These are phyloP conservation scores for Triangularia verruculosa DNA, from an alignment of 2,329 filamentous ascomycete genomes.

Conservation along the genomic window DNA sequence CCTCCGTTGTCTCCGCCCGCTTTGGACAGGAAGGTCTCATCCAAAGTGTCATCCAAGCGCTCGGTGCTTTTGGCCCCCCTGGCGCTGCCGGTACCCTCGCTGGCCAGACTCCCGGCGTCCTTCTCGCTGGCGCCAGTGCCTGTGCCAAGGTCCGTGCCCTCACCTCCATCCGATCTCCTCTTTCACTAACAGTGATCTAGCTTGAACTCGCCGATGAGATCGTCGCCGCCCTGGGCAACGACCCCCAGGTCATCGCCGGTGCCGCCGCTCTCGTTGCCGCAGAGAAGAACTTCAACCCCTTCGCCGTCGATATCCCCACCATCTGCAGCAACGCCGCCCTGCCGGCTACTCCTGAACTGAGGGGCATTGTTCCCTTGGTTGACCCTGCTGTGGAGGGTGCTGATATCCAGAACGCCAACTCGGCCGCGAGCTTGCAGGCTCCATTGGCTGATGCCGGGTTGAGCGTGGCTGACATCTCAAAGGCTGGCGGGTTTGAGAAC, in stretches of 20 bases:
- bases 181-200: conserved; percentile 33
- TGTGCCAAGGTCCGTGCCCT: conserved; percentile 54
- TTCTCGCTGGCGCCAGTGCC: conserved; percentile 63
- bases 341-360: conserved; percentile 57
- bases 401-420: conserved; percentile 59
- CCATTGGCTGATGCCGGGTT: conserved; percentile 63
- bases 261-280: conserved; percentile 62
- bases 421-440: conserved; percentile 46
- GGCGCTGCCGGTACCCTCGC: conserved; percentile 63
- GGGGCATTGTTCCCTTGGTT: conserved; percentile 65
- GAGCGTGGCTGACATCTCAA: conserved; percentile 63
- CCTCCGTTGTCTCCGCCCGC: conserved; percentile 49
- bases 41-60: conserved; percentile 51
- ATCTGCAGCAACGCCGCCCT: conserved; percentile 63
- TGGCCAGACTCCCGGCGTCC: conserved; percentile 57
- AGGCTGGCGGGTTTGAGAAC: conserved; percentile 60
- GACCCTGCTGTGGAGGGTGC: conserved; percentile 60
- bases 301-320: conserved; percentile 54
- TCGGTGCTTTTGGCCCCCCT: conserved; percentile 53
- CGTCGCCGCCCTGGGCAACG: conserved; percentile 57
- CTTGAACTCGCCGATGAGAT: conserved; percentile 64
- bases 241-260: conserved; percentile 57
- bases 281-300: conserved; percentile 73
- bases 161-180: background rate
- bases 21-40: conserved; percentile 63